Evolutionary conservation across 371 early-diverging fungal species (phyloP).

Genomic region (Edhazardia aedis): DNA sequence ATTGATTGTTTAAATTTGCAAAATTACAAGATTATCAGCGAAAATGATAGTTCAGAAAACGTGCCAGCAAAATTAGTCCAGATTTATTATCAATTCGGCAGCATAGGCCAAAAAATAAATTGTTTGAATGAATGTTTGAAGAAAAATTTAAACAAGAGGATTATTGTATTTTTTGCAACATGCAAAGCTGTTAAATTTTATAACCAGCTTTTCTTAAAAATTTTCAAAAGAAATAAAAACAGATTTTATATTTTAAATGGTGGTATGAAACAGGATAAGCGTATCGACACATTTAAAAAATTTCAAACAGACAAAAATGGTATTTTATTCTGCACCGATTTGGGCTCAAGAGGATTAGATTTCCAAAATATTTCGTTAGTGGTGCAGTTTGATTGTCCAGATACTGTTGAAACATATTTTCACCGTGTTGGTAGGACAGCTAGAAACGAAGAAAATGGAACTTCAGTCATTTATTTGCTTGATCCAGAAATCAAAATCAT

Average conservation of each 20-base stretch:
- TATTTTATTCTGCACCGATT: conserved; percentile 74
- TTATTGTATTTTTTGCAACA: background rate
- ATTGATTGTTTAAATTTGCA: background rate
- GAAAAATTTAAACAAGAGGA: background rate
- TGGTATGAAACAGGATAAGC: background rate
- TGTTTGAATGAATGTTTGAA: background rate
- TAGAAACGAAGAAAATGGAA: conserved; percentile 61
- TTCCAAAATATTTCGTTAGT: conserved; percentile 67
- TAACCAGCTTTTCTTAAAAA: background rate
- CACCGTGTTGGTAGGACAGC: conserved; percentile 95
- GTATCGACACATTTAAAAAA: background rate
- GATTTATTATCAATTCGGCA: background rate
- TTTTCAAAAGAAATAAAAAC: background rate
- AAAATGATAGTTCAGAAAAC: background rate
- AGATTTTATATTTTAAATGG: background rate
- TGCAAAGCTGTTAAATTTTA: background rate
- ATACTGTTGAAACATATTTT: conserved; percentile 67
- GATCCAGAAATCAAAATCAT: no score
- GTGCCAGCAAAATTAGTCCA: background rate
- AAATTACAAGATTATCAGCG: background rate
- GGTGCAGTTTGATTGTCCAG: conserved; percentile 85
- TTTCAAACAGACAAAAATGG: no score
- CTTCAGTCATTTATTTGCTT: conserved; percentile 58
- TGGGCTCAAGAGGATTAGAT: conserved; percentile 89
- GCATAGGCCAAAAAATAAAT: background rate